Percentiles rank a stretch among this genome's conserved stretches.
phyloP scores from a whole-genome alignment of 2,329 filamentous ascomycete species.

The Colletotrichum tropicale region DNA sequence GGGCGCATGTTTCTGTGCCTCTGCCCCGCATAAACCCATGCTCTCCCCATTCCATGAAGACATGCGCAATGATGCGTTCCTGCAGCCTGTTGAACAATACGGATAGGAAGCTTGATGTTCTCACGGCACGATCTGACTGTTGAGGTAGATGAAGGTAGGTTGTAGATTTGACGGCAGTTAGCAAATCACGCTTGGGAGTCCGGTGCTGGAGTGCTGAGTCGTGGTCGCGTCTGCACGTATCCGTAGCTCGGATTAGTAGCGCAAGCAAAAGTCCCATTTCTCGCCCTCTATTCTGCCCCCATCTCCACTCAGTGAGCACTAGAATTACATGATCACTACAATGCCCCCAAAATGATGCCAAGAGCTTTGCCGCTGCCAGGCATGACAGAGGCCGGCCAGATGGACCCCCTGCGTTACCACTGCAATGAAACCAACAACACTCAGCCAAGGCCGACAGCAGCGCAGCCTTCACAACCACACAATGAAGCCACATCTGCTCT shows the following conservation, averaged over 20 bases:
- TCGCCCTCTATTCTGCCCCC: neutral
- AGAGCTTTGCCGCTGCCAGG: neutral
- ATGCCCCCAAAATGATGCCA: neutral
- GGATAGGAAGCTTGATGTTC: neutral
- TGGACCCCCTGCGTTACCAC: neutral
- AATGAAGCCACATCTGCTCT: neutral
- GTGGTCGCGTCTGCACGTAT: neutral
- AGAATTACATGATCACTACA: neutral
- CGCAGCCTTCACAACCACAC: neutral
- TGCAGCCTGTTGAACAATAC: neutral
- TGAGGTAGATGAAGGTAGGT: neutral
- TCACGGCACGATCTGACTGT: neutral
- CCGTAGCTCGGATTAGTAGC: neutral
- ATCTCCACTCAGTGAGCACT: neutral
- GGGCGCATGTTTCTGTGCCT: neutral
- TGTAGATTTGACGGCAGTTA: neutral
- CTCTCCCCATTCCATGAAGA: neutral
- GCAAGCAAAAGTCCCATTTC: neutral
- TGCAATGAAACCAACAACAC: neutral
- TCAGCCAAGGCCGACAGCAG: neutral
- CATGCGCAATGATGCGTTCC: neutral
- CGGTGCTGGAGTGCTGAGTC: neutral
- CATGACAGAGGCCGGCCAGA: neutral
- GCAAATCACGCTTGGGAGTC: neutral
- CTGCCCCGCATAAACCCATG: neutral